Percentiles rank a stretch among this genome's conserved stretches.
Conservation (phyloP, 2,329 filamentous ascomycete genomes). For the Claviceps quebecensis region DNA sequence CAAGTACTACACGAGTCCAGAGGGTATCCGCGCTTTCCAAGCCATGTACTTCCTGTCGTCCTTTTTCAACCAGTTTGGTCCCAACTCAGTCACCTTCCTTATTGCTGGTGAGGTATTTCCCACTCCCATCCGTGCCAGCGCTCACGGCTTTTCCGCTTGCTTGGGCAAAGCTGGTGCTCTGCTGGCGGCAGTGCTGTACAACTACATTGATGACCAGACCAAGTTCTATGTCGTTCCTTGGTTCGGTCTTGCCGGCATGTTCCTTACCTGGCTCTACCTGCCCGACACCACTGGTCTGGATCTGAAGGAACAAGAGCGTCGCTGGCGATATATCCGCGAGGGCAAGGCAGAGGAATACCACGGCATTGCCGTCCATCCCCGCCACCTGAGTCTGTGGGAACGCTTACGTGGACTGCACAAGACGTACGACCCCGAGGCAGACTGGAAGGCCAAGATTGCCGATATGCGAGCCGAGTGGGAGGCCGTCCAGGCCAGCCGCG, state of each 20-base stretch:
- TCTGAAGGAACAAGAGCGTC: conserved; percentile 90
- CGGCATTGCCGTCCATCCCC: conserved; percentile 79
- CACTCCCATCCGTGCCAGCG: conserved; percentile 80
- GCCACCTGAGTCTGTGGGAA: conserved; percentile 83
- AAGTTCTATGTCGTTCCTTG: conserved; percentile 91
- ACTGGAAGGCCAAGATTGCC: conserved; percentile 71
- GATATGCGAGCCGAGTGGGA: conserved; percentile 62
- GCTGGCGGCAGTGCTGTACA: conserved; percentile 77
- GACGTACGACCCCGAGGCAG: conserved; percentile 66
- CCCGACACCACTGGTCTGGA: conserved; percentile 96
- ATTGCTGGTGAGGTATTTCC: conserved; percentile 95
- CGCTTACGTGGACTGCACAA: conserved; percentile 64
- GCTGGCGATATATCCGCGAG: conserved; percentile 74
- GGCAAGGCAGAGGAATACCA: conserved; percentile 76
- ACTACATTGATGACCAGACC: conserved; percentile 73
- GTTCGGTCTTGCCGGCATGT: conserved; percentile 80
- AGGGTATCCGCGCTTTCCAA: conserved; percentile 78
- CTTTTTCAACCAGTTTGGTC: conserved; percentile 98
- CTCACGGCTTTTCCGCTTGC: conserved; percentile 89
- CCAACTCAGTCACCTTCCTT: conserved; percentile 92
- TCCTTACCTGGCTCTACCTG: conserved; percentile 73
- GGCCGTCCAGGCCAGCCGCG: conserved; percentile 30
- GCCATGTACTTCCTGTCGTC: conserved; percentile 96
- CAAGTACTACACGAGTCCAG: conserved; percentile 60
- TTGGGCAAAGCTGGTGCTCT: conserved; percentile 81